Evolutionary conservation across 2,329 filamentous ascomycete species (phyloP), one percentile per base, ranked within the genome.

Genomic region (Ampelomyces quisqualis): DNA sequence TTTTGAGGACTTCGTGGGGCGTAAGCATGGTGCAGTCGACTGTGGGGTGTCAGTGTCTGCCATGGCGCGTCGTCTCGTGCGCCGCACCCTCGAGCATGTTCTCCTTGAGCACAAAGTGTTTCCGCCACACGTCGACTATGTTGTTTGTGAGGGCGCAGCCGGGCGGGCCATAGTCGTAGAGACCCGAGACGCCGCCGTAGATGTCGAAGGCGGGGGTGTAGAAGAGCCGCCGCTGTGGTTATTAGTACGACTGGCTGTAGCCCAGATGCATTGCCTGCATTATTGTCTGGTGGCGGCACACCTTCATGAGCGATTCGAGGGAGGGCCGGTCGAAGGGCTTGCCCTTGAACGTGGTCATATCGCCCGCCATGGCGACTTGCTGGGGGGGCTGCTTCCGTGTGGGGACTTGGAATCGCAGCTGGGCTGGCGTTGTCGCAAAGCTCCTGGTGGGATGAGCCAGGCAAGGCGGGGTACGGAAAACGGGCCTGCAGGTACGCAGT

Each of bases 141-240:
- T 93, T 91, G 61, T 88, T 84, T 71, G 94, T 86, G 45, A 95
- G 79, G 34, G 87, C 81, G 70, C 86, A 90, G 53, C 90, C 89
- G 21, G 90, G 88, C 20, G 90, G 90, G 55, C 90, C 90, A 73
- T 94, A 95, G 72, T 96, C 90, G 75, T 89, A 96, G 43, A 95
- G 84, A 62, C 90, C 90, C 55, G 83, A 85, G 43, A 93, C 85
- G 64, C 89, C 89, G 56, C 87, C 87, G 44, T 97, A 97, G 62
- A 95, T 91, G 39, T 97, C 93, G 71, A 96, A 97, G 40, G 90
- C 85, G 38, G 90, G 90, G 50, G 90, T 95, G 73, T 93, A 95
- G 77, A 97, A 97, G 43, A 69, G 58, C n/a, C 64, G 64, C 29
- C 66, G 64, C 61, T 67, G 49, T 28, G 22, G 13, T 44, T 13